Conservation (phyloP, 768 basidiomycete species). For the Rhodotorula paludigena region DNA sequence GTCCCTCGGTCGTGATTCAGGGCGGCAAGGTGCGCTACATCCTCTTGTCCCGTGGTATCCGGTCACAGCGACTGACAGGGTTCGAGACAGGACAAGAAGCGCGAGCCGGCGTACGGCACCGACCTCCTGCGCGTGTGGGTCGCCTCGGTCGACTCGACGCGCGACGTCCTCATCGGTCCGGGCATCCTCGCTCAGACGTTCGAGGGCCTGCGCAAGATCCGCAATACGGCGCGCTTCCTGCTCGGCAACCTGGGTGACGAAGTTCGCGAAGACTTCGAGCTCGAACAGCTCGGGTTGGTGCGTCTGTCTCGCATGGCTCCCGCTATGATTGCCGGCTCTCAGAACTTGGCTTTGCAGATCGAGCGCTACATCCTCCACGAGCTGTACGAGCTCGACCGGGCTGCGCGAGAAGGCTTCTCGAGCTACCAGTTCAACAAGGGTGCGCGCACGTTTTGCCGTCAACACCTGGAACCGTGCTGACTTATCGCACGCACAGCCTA, state of each 20-base stretch:
- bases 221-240: conserved; percentile 80
- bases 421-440: conserved; percentile 78
- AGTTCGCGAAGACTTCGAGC: conserved; percentile 1
- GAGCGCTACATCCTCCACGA: conserved; percentile 85
- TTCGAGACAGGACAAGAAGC: conserved; percentile 57
- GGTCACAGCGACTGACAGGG: background rate
- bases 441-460: conserved; percentile 45
- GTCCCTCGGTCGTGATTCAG: conserved; percentile 70
- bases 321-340: no score
- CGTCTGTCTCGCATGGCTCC: conserved; percentile 43
- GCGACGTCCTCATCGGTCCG: conserved; percentile 79
- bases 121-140: conserved; percentile 87
- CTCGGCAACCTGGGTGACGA: conserved; percentile 64
- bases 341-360: conserved; percentile 56
- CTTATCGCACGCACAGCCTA: conserved; percentile 55
- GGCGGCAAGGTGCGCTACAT: conserved; percentile 61
- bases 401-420: conserved; percentile 63
- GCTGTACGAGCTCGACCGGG: conserved; percentile 64
- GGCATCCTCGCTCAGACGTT: conserved; percentile 68
- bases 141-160: conserved; percentile 81
- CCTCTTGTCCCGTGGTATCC: background rate
- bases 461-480: no score
- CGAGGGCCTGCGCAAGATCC: conserved; percentile 72
- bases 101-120: conserved; percentile 72
- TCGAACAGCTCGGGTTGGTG: conserved; percentile 62